Base-by-base conservation (phyloP, 768 basidiomycete species). In the Gloeopeniophorella convolvens region DNA sequence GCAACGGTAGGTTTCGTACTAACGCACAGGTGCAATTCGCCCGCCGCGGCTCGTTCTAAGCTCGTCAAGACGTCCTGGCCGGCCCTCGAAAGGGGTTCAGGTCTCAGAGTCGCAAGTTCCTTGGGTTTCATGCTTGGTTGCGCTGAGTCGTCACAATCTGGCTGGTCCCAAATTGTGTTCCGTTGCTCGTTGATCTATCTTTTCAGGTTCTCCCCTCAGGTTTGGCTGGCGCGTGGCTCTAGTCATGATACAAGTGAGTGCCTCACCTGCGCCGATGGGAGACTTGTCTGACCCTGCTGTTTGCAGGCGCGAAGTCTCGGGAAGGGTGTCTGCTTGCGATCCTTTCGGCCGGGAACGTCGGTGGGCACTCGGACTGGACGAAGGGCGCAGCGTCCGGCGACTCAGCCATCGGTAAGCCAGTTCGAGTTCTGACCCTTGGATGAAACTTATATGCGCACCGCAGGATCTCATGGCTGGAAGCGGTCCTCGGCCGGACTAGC, bases 271-370 rank as follows among this genome's bases (percentile, higher is more conserved):
- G 4, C 21, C n/a, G 20, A 3, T 32, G 27, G 15, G 27, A 12
- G n/a, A n/a, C n/a, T 15, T 2, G 18, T 10, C 3, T 18, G 39
- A 26, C 34, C 3, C 26, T 41, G 33, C 44, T 27, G 24, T 7
- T 7, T 1, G 0, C 30, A 53, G 41, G 41, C 41, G 45, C 34
- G 51, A 42, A 26, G 34, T 48, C 51, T 24, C 21, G 11, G 41
- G 23, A 31, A 45, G 16, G 21, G 45, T 26, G 28, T 18, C 31
- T n/a, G 30, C 45, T 32, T 20, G 46, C 30, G 34, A 23, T 48
- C 51, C 45, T 53, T 52, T 42, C 45, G 41, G 51, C 40, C 45
- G 16, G 51, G 51, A 48, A 36, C 45, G 33, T 16, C 11, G 8
- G 45, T 12, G 23, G 28, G 45, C 45, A 33, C 42, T 48, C 23